Conservation (phyloP, 495 filamentous ascomycete species). For the Penicillium cinerascens region DNA sequence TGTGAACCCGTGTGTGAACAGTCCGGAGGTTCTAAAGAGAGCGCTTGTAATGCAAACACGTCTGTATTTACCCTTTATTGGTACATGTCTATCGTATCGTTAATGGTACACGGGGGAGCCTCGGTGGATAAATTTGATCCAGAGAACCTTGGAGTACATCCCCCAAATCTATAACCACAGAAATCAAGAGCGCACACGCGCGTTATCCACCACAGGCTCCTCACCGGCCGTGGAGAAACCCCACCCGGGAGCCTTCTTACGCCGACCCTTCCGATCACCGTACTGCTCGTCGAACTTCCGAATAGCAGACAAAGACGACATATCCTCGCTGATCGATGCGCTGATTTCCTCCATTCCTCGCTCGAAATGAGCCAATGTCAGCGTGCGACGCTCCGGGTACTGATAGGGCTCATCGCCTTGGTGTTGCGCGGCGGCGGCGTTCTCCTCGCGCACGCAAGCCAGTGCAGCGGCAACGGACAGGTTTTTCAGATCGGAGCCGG, state of each 20-base stretch:
- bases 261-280: constrained; percentile 76
- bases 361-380: constrained; percentile 70
- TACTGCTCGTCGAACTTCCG: constrained; percentile 95
- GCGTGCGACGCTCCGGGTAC: constrained; percentile 64
- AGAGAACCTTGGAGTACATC: neutral
- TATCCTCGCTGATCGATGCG: constrained; percentile 92
- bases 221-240: constrained; percentile 35
- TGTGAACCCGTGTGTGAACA: no score
- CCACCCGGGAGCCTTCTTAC: constrained; percentile 54
- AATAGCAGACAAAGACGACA: constrained; percentile 80
- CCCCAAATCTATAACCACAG: neutral
- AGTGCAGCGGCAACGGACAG: constrained; percentile 86
- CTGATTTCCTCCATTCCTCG: constrained; percentile 85
- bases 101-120: constrained; percentile 19
- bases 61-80: constrained; percentile 20
- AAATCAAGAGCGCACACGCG: constrained; percentile 41
- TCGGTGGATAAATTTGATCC: neutral
- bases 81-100: constrained; percentile 34
- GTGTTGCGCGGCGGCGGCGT: constrained; percentile 56
- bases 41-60: neutral
- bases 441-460: constrained; percentile 82
- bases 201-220: constrained; percentile 27
- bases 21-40: neutral
- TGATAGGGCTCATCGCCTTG: constrained; percentile 46
- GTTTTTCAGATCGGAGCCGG: constrained; percentile 95